These are phyloP conservation scores for Epichloe gansuensis DNA, from an alignment of 2,329 filamentous ascomycete genomes.

Conservation along the genomic window DNA sequence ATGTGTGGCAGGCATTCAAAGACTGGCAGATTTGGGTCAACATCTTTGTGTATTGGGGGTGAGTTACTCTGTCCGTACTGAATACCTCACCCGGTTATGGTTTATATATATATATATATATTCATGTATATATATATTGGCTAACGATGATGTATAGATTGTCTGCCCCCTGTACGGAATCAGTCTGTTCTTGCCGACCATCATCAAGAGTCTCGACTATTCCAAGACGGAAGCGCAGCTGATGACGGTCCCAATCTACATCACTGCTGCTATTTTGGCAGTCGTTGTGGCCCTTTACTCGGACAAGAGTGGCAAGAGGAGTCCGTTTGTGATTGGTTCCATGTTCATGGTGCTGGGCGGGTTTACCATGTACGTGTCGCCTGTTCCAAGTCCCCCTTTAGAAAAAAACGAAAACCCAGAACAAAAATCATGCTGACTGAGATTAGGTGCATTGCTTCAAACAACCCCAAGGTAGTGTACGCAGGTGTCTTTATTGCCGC, in stretches of 20 bases:
- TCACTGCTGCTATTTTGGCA: constrained; percentile 50
- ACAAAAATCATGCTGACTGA: not conserved
- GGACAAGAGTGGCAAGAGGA: constrained; percentile 39
- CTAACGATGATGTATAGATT: constrained; percentile 20
- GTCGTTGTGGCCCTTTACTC: constrained; percentile 42
- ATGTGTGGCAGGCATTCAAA: constrained; percentile 58
- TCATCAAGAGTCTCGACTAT: constrained; percentile 49
- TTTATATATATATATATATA: no score
- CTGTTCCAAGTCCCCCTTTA: no score
- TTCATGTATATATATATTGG: no score
- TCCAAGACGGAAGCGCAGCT: constrained; percentile 45
- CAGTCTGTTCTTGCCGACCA: constrained; percentile 51
- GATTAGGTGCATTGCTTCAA: constrained; percentile 43
- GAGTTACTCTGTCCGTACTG: constrained; percentile 15
- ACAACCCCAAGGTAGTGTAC: constrained; percentile 51
- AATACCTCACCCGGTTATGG: no score
- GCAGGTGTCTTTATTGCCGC: constrained; percentile 66
- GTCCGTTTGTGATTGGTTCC: constrained; percentile 43
- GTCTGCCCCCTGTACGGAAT: constrained; percentile 43
- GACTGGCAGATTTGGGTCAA: constrained; percentile 69
- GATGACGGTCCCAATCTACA: constrained; percentile 48
- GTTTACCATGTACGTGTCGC: constrained; percentile 35
- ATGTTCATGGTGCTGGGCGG: constrained; percentile 43
- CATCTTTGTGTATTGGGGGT: constrained; percentile 52
- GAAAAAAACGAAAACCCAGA: no score